A percentile compares a stretch with the other conserved stretches of the same genome.
phyloP scores from a whole-genome alignment of 1,284 basidiomycete species.

The Microbotryum intermedium region DNA sequence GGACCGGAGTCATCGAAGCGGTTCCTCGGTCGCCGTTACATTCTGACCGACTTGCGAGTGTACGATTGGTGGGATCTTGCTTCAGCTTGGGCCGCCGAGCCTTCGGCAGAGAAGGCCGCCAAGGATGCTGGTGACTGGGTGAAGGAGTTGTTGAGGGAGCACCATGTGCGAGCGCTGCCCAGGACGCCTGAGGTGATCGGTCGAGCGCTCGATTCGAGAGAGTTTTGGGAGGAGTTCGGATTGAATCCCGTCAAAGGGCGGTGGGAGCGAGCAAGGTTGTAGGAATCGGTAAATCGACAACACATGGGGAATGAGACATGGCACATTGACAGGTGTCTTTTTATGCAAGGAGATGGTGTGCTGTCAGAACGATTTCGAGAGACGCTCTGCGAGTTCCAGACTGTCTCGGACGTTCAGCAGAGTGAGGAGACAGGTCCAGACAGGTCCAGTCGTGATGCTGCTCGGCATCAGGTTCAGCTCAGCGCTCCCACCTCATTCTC shows the following conservation, averaged over 20 bases:
- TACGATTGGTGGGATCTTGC: constrained; percentile 62
- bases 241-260: constrained; percentile 27
- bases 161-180: constrained; percentile 49
- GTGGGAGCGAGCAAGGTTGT: constrained; percentile 19
- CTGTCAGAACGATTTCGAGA: too few species aligned
- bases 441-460: too few species aligned
- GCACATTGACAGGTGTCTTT: too few species aligned
- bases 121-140: constrained; percentile 45
- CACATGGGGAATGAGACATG: too few species aligned
- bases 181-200: constrained; percentile 47
- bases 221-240: constrained; percentile 49
- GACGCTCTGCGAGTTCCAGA: too few species aligned
- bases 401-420: too few species aligned
- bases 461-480: too few species aligned
- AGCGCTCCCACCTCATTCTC: too few species aligned
- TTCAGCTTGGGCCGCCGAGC: constrained; percentile 40
- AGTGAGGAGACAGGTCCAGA: too few species aligned
- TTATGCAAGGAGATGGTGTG: too few species aligned
- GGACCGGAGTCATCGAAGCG: not conserved
- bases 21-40: constrained; percentile 3
- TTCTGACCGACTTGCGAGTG: constrained; percentile 52
- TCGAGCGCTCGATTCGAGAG: constrained; percentile 51
- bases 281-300: not conserved
- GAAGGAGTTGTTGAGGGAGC: constrained; percentile 51
- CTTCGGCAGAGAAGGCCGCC: constrained; percentile 25